Base-by-base conservation (phyloP, 2,329 filamentous ascomycete species). In the Aotearoamyces nothofagi region DNA sequence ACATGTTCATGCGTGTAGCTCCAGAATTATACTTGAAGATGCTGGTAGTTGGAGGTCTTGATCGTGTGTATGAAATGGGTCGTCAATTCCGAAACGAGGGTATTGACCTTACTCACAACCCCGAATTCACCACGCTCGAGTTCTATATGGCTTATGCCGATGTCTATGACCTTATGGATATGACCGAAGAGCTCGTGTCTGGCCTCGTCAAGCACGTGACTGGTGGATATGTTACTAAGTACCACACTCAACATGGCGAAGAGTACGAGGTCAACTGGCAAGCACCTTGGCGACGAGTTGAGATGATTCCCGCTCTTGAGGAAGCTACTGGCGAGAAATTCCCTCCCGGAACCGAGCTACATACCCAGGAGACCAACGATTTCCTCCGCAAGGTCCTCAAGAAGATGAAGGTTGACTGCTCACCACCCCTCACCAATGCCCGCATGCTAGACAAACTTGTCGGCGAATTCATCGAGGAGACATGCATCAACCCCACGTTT, bases 1-100 rank as follows among this genome's bases (percentile, higher is more conserved):
- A 93, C 44, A 76, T 98, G 55, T 96, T 78, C 58, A 78, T 98
- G 70, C 78, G 90, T 50, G 74, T 96, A 26, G 90, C 92, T 1
- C 92, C 90, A 1, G 90, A 98, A 57, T 62, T 98, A 32, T 93
- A 92, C 56, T 75, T 98, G 45, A 98, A 98, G 78, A 83, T 92
- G 74, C 38, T 77, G 33, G 79, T 96, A 27, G 87, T 98, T 17
- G 92, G 92, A 47, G 90, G 87, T 34, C 67, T 96, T 23, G 82
- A 93, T 60, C 74, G 81, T 45, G 90, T 98, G 9, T 98, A 93
- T 57, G 90, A 98, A 54, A 73, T 98, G 38, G 90, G 90, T 39
- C 78, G 84, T 41, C 83, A 92, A 52, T 98, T 98, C 70, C 66
- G 90, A 46, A 98, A 98, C 49, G 86, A 93, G 56, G 77, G 79